These are phyloP conservation scores for Arthrobotrys sinensis DNA, from an alignment of 2,329 filamentous ascomycete genomes.

Conservation along the genomic window DNA sequence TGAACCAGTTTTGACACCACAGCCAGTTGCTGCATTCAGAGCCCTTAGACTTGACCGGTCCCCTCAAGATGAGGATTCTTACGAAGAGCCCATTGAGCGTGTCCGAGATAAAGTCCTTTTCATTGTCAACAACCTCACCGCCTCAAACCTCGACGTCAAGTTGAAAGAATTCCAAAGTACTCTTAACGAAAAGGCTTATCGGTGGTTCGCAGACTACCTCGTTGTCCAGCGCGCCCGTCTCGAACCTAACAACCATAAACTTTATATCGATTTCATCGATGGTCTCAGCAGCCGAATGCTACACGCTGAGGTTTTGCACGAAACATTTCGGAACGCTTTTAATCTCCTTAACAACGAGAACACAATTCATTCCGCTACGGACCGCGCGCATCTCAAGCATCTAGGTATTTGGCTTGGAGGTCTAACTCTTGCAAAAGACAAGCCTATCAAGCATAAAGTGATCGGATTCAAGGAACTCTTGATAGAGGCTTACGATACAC, in stretches of 20 bases:
- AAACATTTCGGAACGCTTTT: constrained; percentile 89
- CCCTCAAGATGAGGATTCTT: constrained; percentile 73
- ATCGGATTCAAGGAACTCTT: constrained; percentile 97
- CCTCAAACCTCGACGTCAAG: constrained; percentile 87
- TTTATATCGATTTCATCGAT: constrained; percentile 91
- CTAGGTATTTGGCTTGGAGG: constrained; percentile 94
- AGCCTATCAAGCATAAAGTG: constrained; percentile 95
- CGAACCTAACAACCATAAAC: constrained; percentile 94
- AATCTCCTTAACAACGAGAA: constrained; percentile 91
- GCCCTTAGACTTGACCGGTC: constrained; percentile 83
- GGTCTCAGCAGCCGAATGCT: constrained; percentile 83
- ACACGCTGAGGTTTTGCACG: constrained; percentile 90
- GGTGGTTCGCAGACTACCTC: constrained; percentile 96
- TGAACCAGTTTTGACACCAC: constrained; percentile 65
- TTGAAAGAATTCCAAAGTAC: constrained; percentile 84
- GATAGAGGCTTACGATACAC: constrained; percentile 92
- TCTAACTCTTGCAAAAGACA: constrained; percentile 90
- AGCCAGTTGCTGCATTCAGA: constrained; percentile 76
- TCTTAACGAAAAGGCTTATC: constrained; percentile 84
- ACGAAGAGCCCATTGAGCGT: constrained; percentile 86
- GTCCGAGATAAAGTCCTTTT: constrained; percentile 95
- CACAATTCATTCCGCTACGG: constrained; percentile 85
- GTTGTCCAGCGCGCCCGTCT: constrained; percentile 97
- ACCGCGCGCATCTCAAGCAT: constrained; percentile 91
- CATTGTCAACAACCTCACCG: constrained; percentile 94